These are phyloP conservation scores for Extremus antarcticus DNA, from an alignment of 495 filamentous ascomycete species.

Conservation along the genomic window DNA sequence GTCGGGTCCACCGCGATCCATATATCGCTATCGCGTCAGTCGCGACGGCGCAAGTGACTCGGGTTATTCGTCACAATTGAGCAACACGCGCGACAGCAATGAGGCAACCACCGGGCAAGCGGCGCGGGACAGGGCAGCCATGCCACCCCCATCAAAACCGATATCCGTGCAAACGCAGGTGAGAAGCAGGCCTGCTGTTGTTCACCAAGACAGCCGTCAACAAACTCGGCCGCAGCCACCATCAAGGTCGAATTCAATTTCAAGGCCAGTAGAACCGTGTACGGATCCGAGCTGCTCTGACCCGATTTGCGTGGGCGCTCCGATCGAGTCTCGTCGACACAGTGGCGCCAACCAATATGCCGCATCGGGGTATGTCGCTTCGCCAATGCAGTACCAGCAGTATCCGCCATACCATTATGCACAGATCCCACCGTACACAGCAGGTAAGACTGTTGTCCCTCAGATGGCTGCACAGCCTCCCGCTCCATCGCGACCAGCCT, in stretches of 20 bases:
- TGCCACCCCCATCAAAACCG: conserved; percentile 5
- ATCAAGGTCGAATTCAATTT: conserved; percentile 5
- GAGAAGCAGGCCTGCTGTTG: conserved; percentile 8
- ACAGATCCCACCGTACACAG: neutral
- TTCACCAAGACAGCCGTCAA: conserved; percentile 3
- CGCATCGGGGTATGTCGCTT: neutral
- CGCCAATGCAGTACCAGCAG: neutral
- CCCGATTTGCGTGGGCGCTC: conserved; percentile 17
- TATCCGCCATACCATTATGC: conserved; percentile 1
- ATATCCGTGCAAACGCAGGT: conserved; percentile 10
- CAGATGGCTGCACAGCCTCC: neutral
- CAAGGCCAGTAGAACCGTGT: neutral
- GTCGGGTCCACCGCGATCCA: conserved; percentile 8
- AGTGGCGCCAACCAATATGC: neutral
- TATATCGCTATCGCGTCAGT: conserved; percentile 2
- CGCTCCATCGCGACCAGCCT: neutral
- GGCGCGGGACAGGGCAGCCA: neutral
- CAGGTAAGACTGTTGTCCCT: neutral
- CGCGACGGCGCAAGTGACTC: conserved; percentile 49
- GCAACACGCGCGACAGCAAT: conserved; percentile 40
- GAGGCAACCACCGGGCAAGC: neutral
- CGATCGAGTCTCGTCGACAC: conserved; percentile 2
- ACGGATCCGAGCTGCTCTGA: conserved; percentile 20
- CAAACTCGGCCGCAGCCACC: conserved; percentile 3
- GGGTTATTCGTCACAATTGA: conserved; percentile 53